Conservation (phyloP, 2,329 filamentous ascomycete genomes). For the Elsinoe australis region DNA sequence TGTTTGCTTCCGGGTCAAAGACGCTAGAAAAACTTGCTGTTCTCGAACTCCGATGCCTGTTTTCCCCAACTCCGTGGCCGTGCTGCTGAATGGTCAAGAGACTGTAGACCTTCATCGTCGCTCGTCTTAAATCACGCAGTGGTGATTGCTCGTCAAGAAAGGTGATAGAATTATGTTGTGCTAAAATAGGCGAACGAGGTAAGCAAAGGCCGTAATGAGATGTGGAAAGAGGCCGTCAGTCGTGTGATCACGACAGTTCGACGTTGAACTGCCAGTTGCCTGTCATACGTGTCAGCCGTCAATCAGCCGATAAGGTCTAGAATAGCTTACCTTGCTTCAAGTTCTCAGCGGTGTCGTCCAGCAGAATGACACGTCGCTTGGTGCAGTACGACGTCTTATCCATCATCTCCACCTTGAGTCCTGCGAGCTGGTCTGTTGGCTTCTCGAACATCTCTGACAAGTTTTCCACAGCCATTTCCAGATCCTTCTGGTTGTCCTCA, state of each 20-base stretch:
- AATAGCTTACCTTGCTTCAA: constrained; percentile 75
- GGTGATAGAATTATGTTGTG: no score
- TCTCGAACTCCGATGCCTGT: constrained; percentile 1
- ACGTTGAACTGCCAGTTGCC: constrained; percentile 33
- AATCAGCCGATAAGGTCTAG: neutral
- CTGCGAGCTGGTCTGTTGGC: constrained; percentile 74
- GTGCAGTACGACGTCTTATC: constrained; percentile 98
- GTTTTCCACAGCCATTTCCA: constrained; percentile 94
- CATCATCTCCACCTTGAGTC: constrained; percentile 93
- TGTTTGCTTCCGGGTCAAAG: neutral
- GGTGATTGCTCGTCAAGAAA: no score
- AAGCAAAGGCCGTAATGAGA: no score
- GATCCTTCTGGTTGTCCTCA: constrained; percentile 95
- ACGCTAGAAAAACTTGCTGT: constrained; percentile 1
- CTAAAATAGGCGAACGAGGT: no score
- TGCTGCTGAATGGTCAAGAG: neutral
- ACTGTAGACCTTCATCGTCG: constrained; percentile 2
- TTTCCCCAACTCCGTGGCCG: constrained; percentile 8
- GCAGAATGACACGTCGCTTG: constrained; percentile 77
- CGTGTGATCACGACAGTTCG: constrained; percentile 21
- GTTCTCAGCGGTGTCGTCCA: constrained; percentile 90
- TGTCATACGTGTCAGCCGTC: constrained; percentile 18
- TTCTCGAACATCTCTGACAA: constrained; percentile 99
- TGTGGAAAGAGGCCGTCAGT: constrained; percentile 11
- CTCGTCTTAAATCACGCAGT: no score